A percentile compares a stretch with the other conserved stretches of the same genome.
phyloP scores from a whole-genome alignment of 768 basidiomycete species.

The Rhodotorula paludigena region DNA sequence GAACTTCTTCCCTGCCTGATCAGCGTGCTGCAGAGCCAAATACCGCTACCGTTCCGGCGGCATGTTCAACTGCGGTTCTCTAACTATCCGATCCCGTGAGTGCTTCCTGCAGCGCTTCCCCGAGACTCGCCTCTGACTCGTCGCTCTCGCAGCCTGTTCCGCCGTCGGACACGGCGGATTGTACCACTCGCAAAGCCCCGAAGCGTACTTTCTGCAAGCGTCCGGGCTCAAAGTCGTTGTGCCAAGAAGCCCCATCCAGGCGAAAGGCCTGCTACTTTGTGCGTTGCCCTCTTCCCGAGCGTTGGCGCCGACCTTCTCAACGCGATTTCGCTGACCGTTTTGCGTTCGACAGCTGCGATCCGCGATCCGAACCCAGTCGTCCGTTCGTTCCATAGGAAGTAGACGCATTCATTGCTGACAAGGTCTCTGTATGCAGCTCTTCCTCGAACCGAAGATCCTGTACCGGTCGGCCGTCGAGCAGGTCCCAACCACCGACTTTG shows the following conservation, averaged over 20 bases:
- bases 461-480: conserved; percentile 92
- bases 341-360: conserved; percentile 56
- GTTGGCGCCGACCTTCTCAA: background rate
- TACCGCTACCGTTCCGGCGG: conserved; percentile 84
- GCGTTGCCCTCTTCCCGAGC: background rate
- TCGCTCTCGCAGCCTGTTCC: conserved; percentile 77
- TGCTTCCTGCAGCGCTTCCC: conserved; percentile 49
- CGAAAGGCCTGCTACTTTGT: conserved; percentile 76
- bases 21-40: conserved; percentile 57
- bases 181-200: conserved; percentile 92
- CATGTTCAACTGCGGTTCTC: conserved; percentile 62
- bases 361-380: conserved; percentile 82
- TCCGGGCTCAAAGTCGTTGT: conserved; percentile 89
- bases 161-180: conserved; percentile 85
- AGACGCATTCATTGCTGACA: no score
- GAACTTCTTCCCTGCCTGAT: background rate
- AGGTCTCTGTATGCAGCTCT: conserved; percentile 51
- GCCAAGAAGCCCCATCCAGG: conserved; percentile 87
- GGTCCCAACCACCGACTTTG: conserved; percentile 81
- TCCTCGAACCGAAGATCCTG: conserved; percentile 91
- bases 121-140: conserved; percentile 39
- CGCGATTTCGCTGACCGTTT: background rate
- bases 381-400: no score
- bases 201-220: conserved; percentile 89
- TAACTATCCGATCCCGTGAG: conserved; percentile 48